These are phyloP conservation scores for Cladosporium cucumerinum DNA, from an alignment of 2,329 filamentous ascomycete species.

Conservation along the genomic window DNA sequence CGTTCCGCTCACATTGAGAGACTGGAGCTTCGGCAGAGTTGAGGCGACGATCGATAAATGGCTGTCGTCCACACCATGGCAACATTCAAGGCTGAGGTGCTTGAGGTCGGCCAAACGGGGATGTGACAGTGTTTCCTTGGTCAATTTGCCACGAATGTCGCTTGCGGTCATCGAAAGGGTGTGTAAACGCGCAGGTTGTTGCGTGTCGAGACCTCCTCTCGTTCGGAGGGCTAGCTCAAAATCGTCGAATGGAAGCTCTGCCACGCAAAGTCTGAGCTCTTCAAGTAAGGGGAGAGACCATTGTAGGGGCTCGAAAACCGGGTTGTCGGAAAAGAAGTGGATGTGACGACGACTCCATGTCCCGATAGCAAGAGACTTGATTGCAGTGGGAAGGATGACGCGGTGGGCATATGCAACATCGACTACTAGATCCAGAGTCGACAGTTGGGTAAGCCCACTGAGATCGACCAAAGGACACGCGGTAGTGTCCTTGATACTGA, in stretches of 20 bases:
- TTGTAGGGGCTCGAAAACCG: not conserved
- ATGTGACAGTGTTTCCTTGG: not conserved
- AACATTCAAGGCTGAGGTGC: conserved; percentile 4
- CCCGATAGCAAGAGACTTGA: conserved; percentile 5
- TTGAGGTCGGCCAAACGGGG: conserved; percentile 8
- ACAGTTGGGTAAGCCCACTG: not conserved
- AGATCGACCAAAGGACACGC: not conserved
- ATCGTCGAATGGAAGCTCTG: not conserved
- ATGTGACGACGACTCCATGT: not conserved
- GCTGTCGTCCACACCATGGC: conserved; percentile 28
- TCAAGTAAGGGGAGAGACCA: conserved; percentile 1
- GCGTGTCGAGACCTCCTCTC: not conserved
- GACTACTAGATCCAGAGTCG: not conserved
- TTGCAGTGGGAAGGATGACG: not conserved
- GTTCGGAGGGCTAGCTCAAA: not conserved
- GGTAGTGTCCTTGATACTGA: not conserved
- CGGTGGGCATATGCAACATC: not conserved
- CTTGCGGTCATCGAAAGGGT: conserved; percentile 8
- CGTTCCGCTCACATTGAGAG: conserved; percentile 37
- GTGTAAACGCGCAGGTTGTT: not conserved
- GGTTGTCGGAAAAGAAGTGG: not conserved
- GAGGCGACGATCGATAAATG: conserved; percentile 31
- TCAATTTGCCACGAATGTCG: not conserved
- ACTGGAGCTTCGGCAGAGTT: conserved; percentile 23
- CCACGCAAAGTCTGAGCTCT: not conserved